These are phyloP conservation scores for Hanseniaspora thailandica DNA, from an alignment of 805 yeast genomes.

Conservation along the genomic window DNA sequence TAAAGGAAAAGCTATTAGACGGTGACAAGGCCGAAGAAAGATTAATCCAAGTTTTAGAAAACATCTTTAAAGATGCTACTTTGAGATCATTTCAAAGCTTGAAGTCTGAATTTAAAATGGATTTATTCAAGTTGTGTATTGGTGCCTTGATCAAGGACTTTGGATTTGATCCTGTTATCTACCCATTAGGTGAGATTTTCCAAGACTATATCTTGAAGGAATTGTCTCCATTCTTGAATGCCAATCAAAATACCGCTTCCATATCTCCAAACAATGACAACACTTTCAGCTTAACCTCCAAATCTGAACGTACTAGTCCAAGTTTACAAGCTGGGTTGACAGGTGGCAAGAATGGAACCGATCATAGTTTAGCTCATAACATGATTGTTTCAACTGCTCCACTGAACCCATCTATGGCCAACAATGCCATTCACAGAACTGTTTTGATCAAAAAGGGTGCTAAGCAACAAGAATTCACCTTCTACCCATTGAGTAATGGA, in stretches of 20 bases:
- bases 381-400: slow-evolving; percentile 25
- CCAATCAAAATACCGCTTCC: background rate
- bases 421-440: slow-evolving; percentile 28
- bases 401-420: slow-evolving; percentile 31
- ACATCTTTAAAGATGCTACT: slow-evolving; percentile 23
- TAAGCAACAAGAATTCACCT: slow-evolving; percentile 51
- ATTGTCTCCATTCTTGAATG: slow-evolving; percentile 49
- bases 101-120: slow-evolving; percentile 37
- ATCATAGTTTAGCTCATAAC: slow-evolving; percentile 2
- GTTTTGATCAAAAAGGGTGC: slow-evolving; percentile 42
- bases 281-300: background rate
- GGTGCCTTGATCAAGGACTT: slow-evolving; percentile 69
- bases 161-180: slow-evolving; percentile 62
- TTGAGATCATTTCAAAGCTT: slow-evolving; percentile 28
- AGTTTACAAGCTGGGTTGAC: too few species aligned
- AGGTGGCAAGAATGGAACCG: background rate
- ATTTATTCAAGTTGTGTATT: slow-evolving; percentile 44
- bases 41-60: slow-evolving; percentile 26
- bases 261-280: background rate
- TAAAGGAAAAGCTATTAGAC: slow-evolving; percentile 33
- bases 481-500: slow-evolving; percentile 51
- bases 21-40: slow-evolving; percentile 28
- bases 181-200: slow-evolving; percentile 56
- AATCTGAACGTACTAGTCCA: background rate
- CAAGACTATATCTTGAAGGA: slow-evolving; percentile 49